Conservation (phyloP, 441 rosid genomes). For the Manihot esculenta region DNA sequence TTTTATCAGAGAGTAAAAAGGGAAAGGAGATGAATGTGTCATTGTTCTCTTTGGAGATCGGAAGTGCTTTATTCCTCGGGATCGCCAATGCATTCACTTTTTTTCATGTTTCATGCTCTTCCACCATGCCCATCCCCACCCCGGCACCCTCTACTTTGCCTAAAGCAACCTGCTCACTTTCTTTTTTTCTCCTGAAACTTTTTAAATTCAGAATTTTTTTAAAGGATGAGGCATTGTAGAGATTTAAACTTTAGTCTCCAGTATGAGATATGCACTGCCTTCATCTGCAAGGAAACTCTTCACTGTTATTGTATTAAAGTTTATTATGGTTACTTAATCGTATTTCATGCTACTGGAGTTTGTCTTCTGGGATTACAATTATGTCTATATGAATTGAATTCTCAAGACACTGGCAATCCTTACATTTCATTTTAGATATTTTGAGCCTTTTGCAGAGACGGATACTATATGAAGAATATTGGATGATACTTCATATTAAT, state of each 20-base stretch:
- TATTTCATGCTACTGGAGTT: no score
- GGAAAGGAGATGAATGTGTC: conserved; percentile 7
- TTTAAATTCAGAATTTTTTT: no score
- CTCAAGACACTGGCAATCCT: background rate
- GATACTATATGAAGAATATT: no score
- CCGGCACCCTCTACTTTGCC: conserved; percentile 12
- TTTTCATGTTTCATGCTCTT: conserved; percentile 30
- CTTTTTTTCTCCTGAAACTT: conserved; percentile 2
- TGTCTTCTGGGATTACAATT: no score
- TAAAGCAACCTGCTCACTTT: conserved; percentile 8
- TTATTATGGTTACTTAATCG: background rate
- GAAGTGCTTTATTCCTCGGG: conserved; percentile 38
- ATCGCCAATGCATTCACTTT: conserved; percentile 32
- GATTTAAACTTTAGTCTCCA: no score
- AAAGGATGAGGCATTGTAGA: no score
- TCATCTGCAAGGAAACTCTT: conserved; percentile 7
- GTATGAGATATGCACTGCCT: no score
- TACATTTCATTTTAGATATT: no score
- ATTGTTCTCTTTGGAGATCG: conserved; percentile 12
- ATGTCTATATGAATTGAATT: background rate
- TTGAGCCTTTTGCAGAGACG: no score
- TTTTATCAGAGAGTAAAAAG: conserved; percentile 10
- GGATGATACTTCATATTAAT: no score
- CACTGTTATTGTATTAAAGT: background rate
- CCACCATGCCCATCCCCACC: conserved; percentile 8